These are phyloP conservation scores for Bruguiera sexangula DNA, from an alignment of 345 rosid species.

Conservation along the genomic window DNA sequence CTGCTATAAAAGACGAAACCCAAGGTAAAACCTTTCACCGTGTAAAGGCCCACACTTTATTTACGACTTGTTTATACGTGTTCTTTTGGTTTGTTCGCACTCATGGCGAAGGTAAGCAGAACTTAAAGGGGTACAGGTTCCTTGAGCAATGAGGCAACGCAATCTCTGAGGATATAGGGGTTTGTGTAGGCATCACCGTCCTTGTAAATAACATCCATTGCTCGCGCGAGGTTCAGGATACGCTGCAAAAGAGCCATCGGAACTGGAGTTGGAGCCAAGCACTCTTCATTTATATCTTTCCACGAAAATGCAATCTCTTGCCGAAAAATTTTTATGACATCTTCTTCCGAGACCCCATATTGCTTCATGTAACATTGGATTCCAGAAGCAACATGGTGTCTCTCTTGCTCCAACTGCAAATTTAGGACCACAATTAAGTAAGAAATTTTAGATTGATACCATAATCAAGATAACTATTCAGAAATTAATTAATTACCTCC, in stretches of 20 bases:
- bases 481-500: not conserved
- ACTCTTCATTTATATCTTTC: conserved; percentile 17
- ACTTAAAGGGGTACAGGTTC: not conserved
- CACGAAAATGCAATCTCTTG: not conserved
- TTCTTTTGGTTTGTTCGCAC: too few species aligned
- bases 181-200: conserved; percentile 12
- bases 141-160: not conserved
- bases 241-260: not conserved
- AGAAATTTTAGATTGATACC: too few species aligned
- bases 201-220: conserved; percentile 1
- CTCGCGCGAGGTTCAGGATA: conserved; percentile 1
- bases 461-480: too few species aligned
- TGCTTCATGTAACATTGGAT: conserved; percentile 19
- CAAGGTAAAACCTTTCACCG: too few species aligned
- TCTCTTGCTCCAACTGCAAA: conserved; percentile 12
- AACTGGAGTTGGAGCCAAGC: not conserved
- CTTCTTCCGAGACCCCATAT: conserved; percentile 2
- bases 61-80: too few species aligned
- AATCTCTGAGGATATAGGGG: not conserved
- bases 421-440: too few species aligned
- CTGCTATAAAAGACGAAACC: too few species aligned
- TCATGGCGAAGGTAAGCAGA: too few species aligned
- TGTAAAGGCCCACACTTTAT: too few species aligned
- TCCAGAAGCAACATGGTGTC: conserved; percentile 9
- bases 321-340: not conserved